phyloP scores from a whole-genome alignment of 2,329 filamentous ascomycete species.

The Xylaria hypoxylon region DNA sequence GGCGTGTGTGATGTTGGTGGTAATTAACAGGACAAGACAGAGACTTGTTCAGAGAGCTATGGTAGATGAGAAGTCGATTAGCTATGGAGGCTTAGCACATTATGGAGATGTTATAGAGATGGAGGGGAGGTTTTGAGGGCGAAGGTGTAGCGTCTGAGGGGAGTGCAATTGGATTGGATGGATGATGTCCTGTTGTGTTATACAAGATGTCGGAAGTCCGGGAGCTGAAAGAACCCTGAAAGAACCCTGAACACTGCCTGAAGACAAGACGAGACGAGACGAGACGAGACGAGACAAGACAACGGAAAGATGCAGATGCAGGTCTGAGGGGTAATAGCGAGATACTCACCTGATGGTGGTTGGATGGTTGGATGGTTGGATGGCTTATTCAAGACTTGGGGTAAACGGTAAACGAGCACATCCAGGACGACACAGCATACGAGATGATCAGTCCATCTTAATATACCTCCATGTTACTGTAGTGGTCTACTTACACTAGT shows the following conservation, averaged over 20 bases:
- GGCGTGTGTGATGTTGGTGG: not conserved
- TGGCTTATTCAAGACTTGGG: constrained; percentile 15
- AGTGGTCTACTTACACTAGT: too few relatives aligned
- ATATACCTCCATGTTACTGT: constrained; percentile 23
- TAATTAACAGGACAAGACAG: constrained; percentile 12
- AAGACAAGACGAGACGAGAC: not conserved
- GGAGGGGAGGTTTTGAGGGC: not conserved
- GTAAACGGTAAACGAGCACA: constrained; percentile 1
- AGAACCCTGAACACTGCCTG: too few relatives aligned
- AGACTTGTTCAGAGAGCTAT: not conserved
- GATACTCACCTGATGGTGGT: constrained; percentile 34
- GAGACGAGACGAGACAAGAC: not conserved
- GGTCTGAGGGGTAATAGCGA: constrained; percentile 28
- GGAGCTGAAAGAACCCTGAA: constrained; percentile 17
- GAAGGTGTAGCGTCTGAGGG: not conserved
- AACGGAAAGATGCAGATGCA: constrained; percentile 22
- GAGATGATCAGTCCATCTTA: constrained; percentile 28
- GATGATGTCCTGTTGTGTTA: constrained; percentile 16
- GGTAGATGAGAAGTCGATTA: constrained; percentile 20
- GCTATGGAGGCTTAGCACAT: not conserved
- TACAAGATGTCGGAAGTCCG: constrained; percentile 37
- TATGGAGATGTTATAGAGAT: not conserved
- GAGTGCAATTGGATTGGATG: constrained; percentile 16
- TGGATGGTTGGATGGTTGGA: constrained; percentile 26
- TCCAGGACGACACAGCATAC: constrained; percentile 8